A percentile compares a stretch with the other conserved stretches of the same genome.
Conservation (phyloP, 495 filamentous ascomycete genomes). For the Annulohypoxylon stygium region DNA sequence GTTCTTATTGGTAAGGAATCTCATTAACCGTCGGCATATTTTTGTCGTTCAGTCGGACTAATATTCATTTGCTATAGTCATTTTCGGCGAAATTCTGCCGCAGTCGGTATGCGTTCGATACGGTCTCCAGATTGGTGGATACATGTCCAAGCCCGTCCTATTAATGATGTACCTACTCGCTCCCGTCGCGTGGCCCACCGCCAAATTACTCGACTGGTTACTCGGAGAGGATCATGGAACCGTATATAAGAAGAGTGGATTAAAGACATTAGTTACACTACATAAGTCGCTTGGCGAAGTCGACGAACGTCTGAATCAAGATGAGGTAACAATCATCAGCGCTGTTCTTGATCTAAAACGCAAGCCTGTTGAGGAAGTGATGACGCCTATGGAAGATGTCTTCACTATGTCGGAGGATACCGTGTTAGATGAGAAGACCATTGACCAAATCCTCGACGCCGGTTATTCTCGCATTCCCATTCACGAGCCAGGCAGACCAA, state of each 20-base stretch:
- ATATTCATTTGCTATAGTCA: constrained; percentile 68
- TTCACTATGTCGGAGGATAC: constrained; percentile 95
- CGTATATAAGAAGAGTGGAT: constrained; percentile 93
- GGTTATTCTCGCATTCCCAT: constrained; percentile 98
- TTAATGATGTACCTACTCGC: constrained; percentile 91
- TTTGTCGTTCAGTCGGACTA: constrained; percentile 8
- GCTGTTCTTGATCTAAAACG: constrained; percentile 96
- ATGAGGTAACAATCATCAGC: constrained; percentile 98
- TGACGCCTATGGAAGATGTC: constrained; percentile 98
- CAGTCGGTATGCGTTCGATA: constrained; percentile 98
- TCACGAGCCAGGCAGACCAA: constrained; percentile 82
- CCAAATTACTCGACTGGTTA: constrained; percentile 87
- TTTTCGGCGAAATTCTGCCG: constrained; percentile 96
- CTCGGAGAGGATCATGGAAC: constrained; percentile 94
- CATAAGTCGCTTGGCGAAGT: constrained; percentile 90
- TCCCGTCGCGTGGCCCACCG: constrained; percentile 88
- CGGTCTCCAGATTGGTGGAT: constrained; percentile 94
- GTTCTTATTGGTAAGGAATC: constrained; percentile 82
- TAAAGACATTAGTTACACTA: constrained; percentile 84
- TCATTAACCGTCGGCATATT: constrained; percentile 13
- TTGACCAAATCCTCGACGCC: constrained; percentile 90
- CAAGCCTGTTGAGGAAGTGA: constrained; percentile 92
- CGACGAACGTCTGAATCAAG: constrained; percentile 91
- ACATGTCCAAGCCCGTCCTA: constrained; percentile 90
- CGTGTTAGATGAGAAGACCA: constrained; percentile 88